These are phyloP conservation scores for Fusarium piperis DNA, from an alignment of 2,329 filamentous ascomycete genomes.

Conservation along the genomic window DNA sequence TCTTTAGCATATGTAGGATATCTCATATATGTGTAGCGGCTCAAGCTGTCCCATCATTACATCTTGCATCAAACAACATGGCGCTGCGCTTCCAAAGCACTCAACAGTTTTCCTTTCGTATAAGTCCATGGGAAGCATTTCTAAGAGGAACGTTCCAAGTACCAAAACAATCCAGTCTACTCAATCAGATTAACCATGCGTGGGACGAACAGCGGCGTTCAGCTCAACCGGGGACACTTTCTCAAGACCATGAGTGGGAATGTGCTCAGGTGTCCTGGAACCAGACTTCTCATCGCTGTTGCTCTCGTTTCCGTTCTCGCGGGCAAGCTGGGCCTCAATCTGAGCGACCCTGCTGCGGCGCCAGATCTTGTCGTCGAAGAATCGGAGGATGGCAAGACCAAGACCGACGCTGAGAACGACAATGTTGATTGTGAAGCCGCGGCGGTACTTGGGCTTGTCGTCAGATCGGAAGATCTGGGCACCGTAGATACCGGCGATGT, in stretches of 20 bases:
- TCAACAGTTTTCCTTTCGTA: background rate
- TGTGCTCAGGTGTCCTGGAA: background rate
- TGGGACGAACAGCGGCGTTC: background rate
- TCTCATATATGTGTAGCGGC: background rate
- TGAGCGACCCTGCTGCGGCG: slow-evolving; percentile 18
- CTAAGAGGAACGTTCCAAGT: background rate
- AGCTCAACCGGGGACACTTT: slow-evolving; percentile 6
- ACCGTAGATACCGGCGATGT: slow-evolving; percentile 69
- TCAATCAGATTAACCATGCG: background rate
- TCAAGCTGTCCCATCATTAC: background rate
- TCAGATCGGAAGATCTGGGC: slow-evolving; percentile 67
- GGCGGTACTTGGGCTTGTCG: slow-evolving; percentile 61
- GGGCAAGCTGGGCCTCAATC: slow-evolving; percentile 10
- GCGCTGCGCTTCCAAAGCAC: background rate
- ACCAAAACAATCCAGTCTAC: background rate
- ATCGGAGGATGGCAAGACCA: slow-evolving; percentile 52
- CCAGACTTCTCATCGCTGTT: slow-evolving; percentile 25
- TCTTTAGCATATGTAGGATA: background rate
- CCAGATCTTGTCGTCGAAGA: slow-evolving; percentile 52
- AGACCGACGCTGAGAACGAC: slow-evolving; percentile 56
- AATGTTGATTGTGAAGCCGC: slow-evolving; percentile 59
- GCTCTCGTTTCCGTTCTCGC: slow-evolving; percentile 20
- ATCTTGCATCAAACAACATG: background rate
- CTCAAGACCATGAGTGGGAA: background rate
- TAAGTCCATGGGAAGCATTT: background rate